These are phyloP conservation scores for Penicillium sp. DNA, from an alignment of 2,329 filamentous ascomycete genomes.

Conservation along the genomic window DNA sequence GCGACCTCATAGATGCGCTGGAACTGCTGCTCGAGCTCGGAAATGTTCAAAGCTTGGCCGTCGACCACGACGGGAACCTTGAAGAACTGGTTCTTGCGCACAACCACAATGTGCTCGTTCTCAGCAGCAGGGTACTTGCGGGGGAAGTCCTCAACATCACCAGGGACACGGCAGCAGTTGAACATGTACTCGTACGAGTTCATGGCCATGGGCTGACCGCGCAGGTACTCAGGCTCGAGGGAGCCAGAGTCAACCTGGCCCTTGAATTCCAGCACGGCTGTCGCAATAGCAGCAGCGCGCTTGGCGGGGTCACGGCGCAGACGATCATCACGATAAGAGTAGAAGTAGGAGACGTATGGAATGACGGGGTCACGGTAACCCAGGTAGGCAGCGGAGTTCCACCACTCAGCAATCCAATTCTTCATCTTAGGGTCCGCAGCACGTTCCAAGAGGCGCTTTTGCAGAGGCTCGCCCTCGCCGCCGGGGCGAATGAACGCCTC, in stretches of 20 bases:
- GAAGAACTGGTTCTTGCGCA: slow-evolving; percentile 97
- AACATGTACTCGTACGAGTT: slow-evolving; percentile 99
- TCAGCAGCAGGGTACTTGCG: slow-evolving; percentile 72
- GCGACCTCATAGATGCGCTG: slow-evolving; percentile 76
- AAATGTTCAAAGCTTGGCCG: slow-evolving; percentile 81
- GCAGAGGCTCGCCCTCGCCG: slow-evolving; percentile 75
- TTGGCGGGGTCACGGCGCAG: slow-evolving; percentile 83
- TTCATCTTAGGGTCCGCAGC: slow-evolving; percentile 75
- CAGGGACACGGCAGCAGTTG: slow-evolving; percentile 83
- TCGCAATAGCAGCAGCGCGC: slow-evolving; percentile 86
- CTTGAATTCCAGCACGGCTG: slow-evolving; percentile 88
- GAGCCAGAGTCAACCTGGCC: slow-evolving; percentile 77
- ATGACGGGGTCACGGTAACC: slow-evolving; percentile 92
- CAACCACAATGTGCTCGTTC: slow-evolving; percentile 82
- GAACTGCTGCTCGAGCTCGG: slow-evolving; percentile 90
- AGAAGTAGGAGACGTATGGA: slow-evolving; percentile 99
- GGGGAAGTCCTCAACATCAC: slow-evolving; percentile 76
- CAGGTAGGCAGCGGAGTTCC: slow-evolving; percentile 93
- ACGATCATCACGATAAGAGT: slow-evolving; percentile 93
- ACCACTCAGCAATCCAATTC: slow-evolving; percentile 98
- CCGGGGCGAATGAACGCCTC: slow-evolving; percentile 86
- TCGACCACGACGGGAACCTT: slow-evolving; percentile 79
- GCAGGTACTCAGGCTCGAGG: slow-evolving; percentile 98
- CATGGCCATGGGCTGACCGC: slow-evolving; percentile 96
- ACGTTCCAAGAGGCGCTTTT: slow-evolving; percentile 79